Conservation (phyloP, 2,329 filamentous ascomycete species). For the Huntiella decipiens region DNA sequence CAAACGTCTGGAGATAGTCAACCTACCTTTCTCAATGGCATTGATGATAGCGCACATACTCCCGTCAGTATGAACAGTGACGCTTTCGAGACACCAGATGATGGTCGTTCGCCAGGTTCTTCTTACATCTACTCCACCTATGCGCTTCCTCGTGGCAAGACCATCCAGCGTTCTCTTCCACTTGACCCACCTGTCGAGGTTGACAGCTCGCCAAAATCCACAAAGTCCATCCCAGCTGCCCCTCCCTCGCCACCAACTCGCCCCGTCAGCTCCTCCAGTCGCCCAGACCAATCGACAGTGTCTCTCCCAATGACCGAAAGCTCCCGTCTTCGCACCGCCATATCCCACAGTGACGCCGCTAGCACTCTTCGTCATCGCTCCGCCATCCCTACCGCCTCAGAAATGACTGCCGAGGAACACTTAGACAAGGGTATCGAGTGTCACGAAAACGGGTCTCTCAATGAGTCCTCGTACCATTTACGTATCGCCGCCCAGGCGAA, state of each 20-base stretch:
- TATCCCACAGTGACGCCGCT: conserved; percentile 33
- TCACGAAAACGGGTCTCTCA: conserved; percentile 71
- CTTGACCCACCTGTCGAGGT: conserved; percentile 38
- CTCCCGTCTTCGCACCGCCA: conserved; percentile 24
- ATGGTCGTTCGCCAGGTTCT: conserved; percentile 23
- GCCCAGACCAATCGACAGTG: conserved; percentile 14
- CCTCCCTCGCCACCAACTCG: conserved; percentile 44
- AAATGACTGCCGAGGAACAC: conserved; percentile 72
- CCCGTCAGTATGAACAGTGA: conserved; percentile 57
- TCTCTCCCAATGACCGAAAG: conserved; percentile 18
- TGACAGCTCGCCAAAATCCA: conserved; percentile 5
- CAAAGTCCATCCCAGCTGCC: conserved; percentile 18
- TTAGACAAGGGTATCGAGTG: conserved; percentile 75
- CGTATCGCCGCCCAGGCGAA: conserved; percentile 72
- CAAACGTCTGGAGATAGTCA: conserved; percentile 51
- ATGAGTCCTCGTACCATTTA: conserved; percentile 91
- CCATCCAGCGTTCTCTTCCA: conserved; percentile 48
- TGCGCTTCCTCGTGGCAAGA: conserved; percentile 62
- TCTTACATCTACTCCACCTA: conserved; percentile 83
- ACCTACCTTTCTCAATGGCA: conserved; percentile 27
- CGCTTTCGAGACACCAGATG: conserved; percentile 34
- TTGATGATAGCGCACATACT: conserved; percentile 47
- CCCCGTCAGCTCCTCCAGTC: conserved; percentile 35
- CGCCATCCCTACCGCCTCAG: conserved; percentile 37
- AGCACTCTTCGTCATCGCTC: conserved; percentile 29